Conservation (phyloP, 2,329 filamentous ascomycete genomes). For the Emergomyces orientalis region DNA sequence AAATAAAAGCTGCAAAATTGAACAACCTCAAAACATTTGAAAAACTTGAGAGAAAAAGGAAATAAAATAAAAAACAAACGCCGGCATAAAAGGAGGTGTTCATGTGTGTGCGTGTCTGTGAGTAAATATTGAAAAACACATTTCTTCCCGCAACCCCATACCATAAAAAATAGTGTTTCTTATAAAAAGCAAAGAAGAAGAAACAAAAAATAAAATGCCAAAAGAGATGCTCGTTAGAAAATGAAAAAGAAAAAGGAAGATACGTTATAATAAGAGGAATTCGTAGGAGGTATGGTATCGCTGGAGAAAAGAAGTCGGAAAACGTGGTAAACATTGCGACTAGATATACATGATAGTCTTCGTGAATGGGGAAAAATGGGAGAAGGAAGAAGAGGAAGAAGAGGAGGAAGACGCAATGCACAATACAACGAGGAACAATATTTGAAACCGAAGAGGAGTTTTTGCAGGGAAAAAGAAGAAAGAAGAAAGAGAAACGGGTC, state of each 20-base stretch:
- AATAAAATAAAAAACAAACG: background rate
- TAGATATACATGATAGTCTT: slow-evolving; percentile 3
- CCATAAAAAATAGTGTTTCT: too few species aligned
- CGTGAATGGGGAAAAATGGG: background rate
- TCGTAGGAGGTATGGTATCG: background rate
- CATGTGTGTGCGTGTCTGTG: background rate
- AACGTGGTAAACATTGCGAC: background rate
- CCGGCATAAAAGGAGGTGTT: background rate
- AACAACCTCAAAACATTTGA: background rate
- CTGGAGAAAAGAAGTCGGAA: background rate
- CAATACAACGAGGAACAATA: background rate
- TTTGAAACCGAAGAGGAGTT: background rate
- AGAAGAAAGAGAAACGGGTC: background rate
- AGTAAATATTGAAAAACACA: background rate
- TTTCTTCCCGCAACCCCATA: background rate
- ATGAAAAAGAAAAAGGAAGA: background rate
- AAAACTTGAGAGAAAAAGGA: background rate
- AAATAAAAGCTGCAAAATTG: background rate
- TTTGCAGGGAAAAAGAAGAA: background rate
- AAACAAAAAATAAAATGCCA: background rate
- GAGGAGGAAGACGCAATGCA: background rate
- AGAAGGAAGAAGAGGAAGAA: background rate
- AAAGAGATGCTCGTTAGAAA: background rate
- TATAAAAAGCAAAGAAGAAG: background rate
- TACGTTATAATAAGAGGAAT: background rate